These are phyloP conservation scores for Podospora didyma DNA, from an alignment of 495 filamentous ascomycete genomes.

Conservation along the genomic window DNA sequence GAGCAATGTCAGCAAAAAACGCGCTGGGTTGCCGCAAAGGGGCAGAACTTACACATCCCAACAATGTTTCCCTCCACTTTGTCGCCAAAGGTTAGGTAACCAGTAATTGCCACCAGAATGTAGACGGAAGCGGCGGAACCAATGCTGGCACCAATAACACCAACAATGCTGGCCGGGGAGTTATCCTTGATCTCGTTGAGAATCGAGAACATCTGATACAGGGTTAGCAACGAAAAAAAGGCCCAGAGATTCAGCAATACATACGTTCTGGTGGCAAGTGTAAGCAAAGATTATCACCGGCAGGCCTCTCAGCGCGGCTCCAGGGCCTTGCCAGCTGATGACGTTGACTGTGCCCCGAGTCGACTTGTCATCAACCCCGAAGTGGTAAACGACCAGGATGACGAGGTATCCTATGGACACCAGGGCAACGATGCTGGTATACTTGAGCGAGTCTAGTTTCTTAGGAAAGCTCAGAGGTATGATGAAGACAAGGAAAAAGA, in stretches of 20 bases:
- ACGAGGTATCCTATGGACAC: slow-evolving; percentile 92
- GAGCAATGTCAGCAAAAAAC: slow-evolving; percentile 5
- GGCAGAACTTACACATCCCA: slow-evolving; percentile 64
- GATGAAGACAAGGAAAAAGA: slow-evolving; percentile 90
- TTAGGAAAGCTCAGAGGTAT: slow-evolving; percentile 91
- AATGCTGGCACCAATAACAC: slow-evolving; percentile 76
- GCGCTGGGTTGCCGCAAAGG: background rate
- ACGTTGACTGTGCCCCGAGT: slow-evolving; percentile 69
- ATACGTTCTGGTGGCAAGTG: slow-evolving; percentile 96
- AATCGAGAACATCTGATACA: slow-evolving; percentile 89
- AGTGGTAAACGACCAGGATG: slow-evolving; percentile 87
- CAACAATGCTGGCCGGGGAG: slow-evolving; percentile 70
- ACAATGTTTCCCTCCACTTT: slow-evolving; percentile 88
- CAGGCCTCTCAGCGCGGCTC: slow-evolving; percentile 76
- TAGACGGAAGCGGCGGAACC: slow-evolving; percentile 78
- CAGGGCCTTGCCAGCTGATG: slow-evolving; percentile 71
- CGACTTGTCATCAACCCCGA: slow-evolving; percentile 69
- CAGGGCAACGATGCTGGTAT: slow-evolving; percentile 88
- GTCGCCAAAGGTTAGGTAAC: slow-evolving; percentile 91
- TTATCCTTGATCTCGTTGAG: slow-evolving; percentile 90
- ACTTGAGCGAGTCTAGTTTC: slow-evolving; percentile 90
- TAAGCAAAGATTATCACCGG: slow-evolving; percentile 97
- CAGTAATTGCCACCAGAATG: slow-evolving; percentile 87
- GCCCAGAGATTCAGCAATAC: slow-evolving; percentile 11
- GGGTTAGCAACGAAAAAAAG: slow-evolving; percentile 1